phyloP scores from a whole-genome alignment of 164 flowering plant species.

The Euptelea pleiosperma region DNA sequence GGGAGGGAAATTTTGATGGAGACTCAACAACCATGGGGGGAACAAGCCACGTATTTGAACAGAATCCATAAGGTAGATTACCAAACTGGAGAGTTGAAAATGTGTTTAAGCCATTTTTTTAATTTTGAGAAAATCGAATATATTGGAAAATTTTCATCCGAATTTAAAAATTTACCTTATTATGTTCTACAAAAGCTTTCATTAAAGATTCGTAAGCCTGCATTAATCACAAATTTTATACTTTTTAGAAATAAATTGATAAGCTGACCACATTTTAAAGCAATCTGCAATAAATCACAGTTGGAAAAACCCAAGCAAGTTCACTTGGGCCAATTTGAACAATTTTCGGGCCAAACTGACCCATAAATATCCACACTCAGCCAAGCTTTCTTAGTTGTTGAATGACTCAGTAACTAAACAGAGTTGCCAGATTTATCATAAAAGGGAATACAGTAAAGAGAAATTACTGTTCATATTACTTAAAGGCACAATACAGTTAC shows the following conservation, averaged over 20 bases:
- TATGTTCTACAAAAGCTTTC: constrained; percentile 87
- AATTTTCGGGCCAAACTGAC: too few species aligned
- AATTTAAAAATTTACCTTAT: constrained; percentile 54
- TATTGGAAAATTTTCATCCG: background rate
- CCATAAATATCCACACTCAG: too few species aligned
- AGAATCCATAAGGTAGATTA: constrained; percentile 94
- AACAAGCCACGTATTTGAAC: constrained; percentile 91
- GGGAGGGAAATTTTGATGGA: constrained; percentile 49
- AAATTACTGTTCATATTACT: too few species aligned
- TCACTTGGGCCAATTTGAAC: too few species aligned
- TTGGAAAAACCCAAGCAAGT: too few species aligned
- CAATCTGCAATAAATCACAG: background rate
- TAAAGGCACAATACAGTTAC: too few species aligned
- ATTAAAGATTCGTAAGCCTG: constrained; percentile 91
- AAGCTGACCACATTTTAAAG: background rate
- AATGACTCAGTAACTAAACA: too few species aligned
- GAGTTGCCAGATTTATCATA: too few species aligned
- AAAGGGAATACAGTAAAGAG: too few species aligned
- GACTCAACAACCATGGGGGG: constrained; percentile 62
- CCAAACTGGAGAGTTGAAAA: constrained; percentile 65
- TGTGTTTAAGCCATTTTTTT: background rate
- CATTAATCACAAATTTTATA: constrained; percentile 21
- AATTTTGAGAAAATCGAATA: background rate
- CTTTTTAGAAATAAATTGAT: background rate
- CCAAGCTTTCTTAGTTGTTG: too few species aligned